phyloP scores from a whole-genome alignment of 371 early-diverging fungal genomes.

The Actinomortierella wolfii region DNA sequence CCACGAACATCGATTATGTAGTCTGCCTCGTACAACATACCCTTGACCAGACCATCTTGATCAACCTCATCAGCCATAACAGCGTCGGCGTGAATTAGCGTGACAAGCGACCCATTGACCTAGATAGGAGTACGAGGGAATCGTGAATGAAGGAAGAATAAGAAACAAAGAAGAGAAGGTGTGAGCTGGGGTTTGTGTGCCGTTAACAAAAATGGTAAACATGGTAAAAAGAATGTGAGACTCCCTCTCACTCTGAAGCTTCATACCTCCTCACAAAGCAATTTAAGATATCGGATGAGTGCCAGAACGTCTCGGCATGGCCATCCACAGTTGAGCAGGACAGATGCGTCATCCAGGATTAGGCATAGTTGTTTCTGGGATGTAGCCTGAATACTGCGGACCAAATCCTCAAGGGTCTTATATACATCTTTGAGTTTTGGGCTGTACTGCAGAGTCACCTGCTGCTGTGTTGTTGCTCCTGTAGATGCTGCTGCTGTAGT shows the following conservation, averaged over 20 bases:
- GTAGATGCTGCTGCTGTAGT: constrained; percentile 46
- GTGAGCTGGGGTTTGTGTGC: no score
- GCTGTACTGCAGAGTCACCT: constrained; percentile 26
- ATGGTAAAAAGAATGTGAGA: not conserved
- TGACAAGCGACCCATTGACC: constrained; percentile 61
- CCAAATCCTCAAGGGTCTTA: constrained; percentile 23
- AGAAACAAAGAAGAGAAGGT: not conserved
- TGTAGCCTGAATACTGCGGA: constrained; percentile 13
- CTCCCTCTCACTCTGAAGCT: no score
- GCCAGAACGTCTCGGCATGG: constrained; percentile 47
- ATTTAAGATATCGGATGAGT: constrained; percentile 54
- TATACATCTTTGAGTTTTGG: constrained; percentile 37
- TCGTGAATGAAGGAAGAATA: not conserved
- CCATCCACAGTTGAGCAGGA: constrained; percentile 60
- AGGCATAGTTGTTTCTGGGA: constrained; percentile 48
- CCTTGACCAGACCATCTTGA: constrained; percentile 60
- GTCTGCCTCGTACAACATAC: constrained; percentile 54
- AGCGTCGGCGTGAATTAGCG: constrained; percentile 66
- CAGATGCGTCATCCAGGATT: constrained; percentile 69
- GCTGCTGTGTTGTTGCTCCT: constrained; percentile 43
- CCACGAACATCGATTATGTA: constrained; percentile 63
- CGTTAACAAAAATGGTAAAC: not conserved
- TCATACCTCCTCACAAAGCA: constrained; percentile 47
- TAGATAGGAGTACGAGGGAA: constrained; percentile 3
- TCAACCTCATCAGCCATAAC: constrained; percentile 54